These are phyloP conservation scores for Nectriaceae sp. DNA, from an alignment of 2,329 filamentous ascomycete species.

Conservation along the genomic window DNA sequence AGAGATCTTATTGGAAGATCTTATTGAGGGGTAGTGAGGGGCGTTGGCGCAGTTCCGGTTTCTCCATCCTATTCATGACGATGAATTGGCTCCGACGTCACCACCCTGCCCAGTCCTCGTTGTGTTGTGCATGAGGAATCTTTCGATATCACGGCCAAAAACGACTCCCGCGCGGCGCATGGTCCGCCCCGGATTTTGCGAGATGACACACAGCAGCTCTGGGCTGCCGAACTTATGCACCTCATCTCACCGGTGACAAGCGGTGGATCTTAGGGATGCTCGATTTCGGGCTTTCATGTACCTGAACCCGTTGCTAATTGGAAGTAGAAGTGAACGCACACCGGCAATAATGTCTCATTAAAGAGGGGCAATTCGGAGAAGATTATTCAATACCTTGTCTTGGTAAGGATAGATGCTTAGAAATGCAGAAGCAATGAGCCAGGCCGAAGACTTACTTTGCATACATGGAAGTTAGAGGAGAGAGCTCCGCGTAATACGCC, in stretches of 20 bases:
- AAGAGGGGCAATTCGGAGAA: too few species aligned
- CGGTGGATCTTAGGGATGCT: neutral
- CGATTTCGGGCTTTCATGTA: slow-evolving; percentile 4
- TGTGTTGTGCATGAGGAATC: neutral
- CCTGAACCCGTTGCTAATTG: too few species aligned
- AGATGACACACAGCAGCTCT: neutral
- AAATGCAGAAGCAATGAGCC: too few species aligned
- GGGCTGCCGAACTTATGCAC: neutral
- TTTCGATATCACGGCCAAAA: neutral
- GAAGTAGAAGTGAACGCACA: too few species aligned
- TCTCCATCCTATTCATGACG: neutral
- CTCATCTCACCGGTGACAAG: neutral
- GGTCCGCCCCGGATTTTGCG: neutral
- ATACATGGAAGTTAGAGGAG: too few species aligned
- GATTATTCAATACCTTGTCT: too few species aligned
- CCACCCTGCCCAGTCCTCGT: neutral
- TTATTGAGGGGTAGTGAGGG: neutral
- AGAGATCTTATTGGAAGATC: neutral
- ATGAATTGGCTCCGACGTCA: neutral
- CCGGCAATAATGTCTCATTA: too few species aligned
- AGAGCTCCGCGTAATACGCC: too few species aligned
- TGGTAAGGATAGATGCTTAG: too few species aligned
- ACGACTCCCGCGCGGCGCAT: neutral
- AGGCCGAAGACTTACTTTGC: too few species aligned
- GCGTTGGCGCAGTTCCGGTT: neutral